These are phyloP conservation scores for Chlorella sorokiniana DNA, from an alignment of 139 green algal genomes.

Conservation along the genomic window DNA sequence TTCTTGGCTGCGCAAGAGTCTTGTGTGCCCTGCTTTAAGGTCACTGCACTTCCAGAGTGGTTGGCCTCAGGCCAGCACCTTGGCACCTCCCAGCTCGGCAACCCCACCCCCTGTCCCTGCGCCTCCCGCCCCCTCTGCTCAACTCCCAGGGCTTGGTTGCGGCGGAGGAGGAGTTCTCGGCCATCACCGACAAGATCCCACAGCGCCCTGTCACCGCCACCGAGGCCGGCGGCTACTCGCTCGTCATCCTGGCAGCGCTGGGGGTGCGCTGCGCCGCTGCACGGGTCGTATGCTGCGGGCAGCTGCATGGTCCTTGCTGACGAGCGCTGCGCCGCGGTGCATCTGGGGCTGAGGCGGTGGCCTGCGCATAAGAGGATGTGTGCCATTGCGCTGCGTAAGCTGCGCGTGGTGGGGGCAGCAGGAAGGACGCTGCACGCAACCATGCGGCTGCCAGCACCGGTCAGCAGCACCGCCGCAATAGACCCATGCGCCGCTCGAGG, in stretches of 20 bases:
- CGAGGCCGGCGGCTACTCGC: constrained; percentile 87
- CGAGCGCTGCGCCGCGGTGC: no score
- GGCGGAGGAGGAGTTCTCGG: constrained; percentile 43
- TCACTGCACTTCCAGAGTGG: no score
- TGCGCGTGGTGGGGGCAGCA: no score
- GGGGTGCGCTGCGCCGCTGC: constrained; percentile 49
- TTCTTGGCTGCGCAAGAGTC: no score
- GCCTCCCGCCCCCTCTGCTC: neutral
- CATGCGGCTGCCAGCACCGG: no score
- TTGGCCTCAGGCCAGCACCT: neutral
- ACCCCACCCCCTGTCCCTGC: neutral
- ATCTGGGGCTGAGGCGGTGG: no score
- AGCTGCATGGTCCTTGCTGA: no score
- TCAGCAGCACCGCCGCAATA: no score
- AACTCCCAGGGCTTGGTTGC: constrained; percentile 26
- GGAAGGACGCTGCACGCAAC: no score
- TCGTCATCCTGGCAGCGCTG: constrained; percentile 89
- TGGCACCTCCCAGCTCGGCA: neutral
- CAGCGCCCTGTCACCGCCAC: constrained; percentile 86
- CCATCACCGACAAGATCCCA: constrained; percentile 94
- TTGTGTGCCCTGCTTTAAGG: neutral
- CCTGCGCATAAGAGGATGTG: no score
- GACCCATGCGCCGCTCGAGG: no score
- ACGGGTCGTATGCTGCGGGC: neutral
- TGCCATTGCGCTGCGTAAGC: no score